phyloP scores from a whole-genome alignment of 2,329 filamentous ascomycete species.

The Elsinoe necatrix region DNA sequence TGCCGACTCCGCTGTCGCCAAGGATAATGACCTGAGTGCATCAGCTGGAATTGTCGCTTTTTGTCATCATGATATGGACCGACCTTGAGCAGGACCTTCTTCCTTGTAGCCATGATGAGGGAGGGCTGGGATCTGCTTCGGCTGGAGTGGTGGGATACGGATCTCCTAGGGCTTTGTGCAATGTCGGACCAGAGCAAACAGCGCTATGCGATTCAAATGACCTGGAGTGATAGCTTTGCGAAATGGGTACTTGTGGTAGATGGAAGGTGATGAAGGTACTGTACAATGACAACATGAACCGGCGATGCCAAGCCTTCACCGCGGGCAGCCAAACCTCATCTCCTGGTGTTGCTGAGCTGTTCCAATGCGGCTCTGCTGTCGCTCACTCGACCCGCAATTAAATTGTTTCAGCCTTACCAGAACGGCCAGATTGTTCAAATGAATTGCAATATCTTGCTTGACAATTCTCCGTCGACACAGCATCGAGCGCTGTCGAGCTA shows the following conservation, averaged over 20 bases:
- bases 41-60: neutral
- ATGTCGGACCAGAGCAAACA: neutral
- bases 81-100: conserved; percentile 34
- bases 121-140: conserved; percentile 5
- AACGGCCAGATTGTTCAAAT: neutral
- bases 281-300: conserved; percentile 1
- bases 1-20: conserved; percentile 96
- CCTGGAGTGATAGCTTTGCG: neutral
- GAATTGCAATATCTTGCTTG: neutral
- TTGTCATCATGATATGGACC: neutral
- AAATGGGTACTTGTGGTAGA: neutral
- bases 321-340: neutral
- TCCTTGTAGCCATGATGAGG: conserved; percentile 30
- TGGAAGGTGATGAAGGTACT: neutral
- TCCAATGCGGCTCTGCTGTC: conserved; percentile 10
- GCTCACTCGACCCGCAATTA: neutral
- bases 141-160: neutral
- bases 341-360: neutral
- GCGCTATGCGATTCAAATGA: neutral
- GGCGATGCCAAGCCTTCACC: neutral
- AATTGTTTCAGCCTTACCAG: conserved; percentile 9
- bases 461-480: neutral
- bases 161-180: neutral
- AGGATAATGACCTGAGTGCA: conserved; percentile 82
- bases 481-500: neutral